Evolutionary conservation across 2,329 filamentous ascomycete genomes (phyloP), one percentile per base, ranked within the genome.

Genomic region (Neocatenulostroma microsporum): DNA sequence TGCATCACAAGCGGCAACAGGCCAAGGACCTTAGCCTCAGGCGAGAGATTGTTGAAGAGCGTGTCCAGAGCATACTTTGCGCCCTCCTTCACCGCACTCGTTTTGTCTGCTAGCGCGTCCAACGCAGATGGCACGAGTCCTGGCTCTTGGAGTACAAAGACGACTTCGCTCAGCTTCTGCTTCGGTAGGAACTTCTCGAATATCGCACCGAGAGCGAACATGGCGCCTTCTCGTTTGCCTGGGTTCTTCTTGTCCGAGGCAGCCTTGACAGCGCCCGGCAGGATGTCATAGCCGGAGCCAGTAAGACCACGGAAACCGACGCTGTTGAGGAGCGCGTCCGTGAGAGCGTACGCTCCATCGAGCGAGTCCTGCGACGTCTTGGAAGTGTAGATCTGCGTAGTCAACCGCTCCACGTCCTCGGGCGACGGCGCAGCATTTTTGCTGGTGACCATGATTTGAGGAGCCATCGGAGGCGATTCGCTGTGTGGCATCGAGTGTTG

Each of bases 41-140:
- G 68, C 56, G 76, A 80, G 45, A 98, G 68, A 56, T 82, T 77
- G 48, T 73, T 72, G 62, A 94, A 94, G 17, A 96, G 72, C 17
- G 85, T 82, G 60, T 98, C 88, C 39, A 98, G 73, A 21, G 87
- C 91, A 62, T 96, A 98, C 62, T 94, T 84, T 5, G 89, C 87
- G 28, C 88, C 84, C 57, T 96, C 88, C 51, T 83, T 82, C 31
- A 96, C 87, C 6, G 93, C 81, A 33, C 80, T 68, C 34, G 83
- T 84, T 69, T 98, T 96, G 61, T 98, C 91, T 33, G 89, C 74
- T 32, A 98, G 72, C 7, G 82, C 79, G 54, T 98, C 91, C 42
- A 96, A 74, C 17, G 83, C 85, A 44, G 79, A 69, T 23, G 73
- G 62, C 8, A 95, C 66, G 41, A 94, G 61, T 38, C 77, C 80